Evolutionary conservation across 768 basidiomycete genomes (phyloP).

Genomic region (Tremella mesenterica): DNA sequence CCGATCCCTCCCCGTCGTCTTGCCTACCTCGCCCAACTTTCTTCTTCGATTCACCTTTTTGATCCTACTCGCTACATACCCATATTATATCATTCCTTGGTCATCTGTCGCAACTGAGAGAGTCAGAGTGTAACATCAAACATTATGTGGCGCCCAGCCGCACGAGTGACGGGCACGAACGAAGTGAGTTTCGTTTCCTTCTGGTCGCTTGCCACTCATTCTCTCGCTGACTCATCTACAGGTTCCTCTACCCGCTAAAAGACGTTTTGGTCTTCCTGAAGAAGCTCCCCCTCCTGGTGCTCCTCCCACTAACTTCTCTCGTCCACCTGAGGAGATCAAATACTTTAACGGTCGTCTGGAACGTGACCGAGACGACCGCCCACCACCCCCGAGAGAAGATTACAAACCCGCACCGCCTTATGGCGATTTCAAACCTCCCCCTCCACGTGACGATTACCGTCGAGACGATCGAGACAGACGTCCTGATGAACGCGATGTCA

Average conservation of each 20-base stretch:
- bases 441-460: not conserved
- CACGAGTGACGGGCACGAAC: slow-evolving; percentile 86
- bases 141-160: slow-evolving; percentile 50
- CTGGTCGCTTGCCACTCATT: not conserved
- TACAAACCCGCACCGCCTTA: too few species aligned
- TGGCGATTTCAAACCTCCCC: too few species aligned
- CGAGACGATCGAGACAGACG: slow-evolving; percentile 15
- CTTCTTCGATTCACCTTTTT: not conserved
- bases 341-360: slow-evolving; percentile 49
- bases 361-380: slow-evolving; percentile 54
- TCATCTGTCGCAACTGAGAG: not conserved
- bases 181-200: slow-evolving; percentile 53
- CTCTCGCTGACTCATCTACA: slow-evolving; percentile 47
- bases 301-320: slow-evolving; percentile 50
- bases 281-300: slow-evolving; percentile 73
- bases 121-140: not conserved
- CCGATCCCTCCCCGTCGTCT: slow-evolving; percentile 2
- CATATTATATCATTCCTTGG: not conserved
- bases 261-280: slow-evolving; percentile 82
- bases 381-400: not conserved
- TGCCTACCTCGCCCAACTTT: not conserved
- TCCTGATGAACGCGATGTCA: slow-evolving; percentile 8
- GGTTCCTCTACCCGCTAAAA: slow-evolving; percentile 69
- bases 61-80: not conserved
- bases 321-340: slow-evolving; percentile 22